These are phyloP conservation scores for Forsythia viridissima DNA, from an alignment of 257 asterid species.

Conservation along the genomic window DNA sequence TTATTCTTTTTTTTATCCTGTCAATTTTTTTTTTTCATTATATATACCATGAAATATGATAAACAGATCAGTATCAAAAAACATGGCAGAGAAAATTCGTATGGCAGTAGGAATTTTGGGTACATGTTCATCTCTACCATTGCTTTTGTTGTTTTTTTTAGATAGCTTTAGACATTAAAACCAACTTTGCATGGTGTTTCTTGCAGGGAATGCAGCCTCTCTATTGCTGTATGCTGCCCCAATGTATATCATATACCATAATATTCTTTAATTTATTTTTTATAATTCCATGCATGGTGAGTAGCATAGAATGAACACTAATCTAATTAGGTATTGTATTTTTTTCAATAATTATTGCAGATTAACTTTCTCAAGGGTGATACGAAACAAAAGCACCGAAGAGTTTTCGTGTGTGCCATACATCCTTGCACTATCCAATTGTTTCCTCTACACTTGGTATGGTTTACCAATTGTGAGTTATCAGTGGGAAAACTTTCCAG, in stretches of 20 bases:
- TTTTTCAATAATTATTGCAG: constrained; percentile 32
- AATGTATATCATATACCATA: constrained; percentile 33
- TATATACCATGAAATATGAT: constrained; percentile 23
- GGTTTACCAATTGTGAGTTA: constrained; percentile 77
- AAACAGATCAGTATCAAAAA: constrained; percentile 22
- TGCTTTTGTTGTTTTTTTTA: neutral
- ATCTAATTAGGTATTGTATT: neutral
- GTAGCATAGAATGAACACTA: neutral
- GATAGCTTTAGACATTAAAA: neutral
- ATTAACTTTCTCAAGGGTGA: constrained; percentile 55
- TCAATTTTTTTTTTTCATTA: constrained; percentile 16
- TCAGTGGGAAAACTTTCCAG: constrained; percentile 71
- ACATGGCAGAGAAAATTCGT: constrained; percentile 66
- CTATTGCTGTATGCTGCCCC: constrained; percentile 77
- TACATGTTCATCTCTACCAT: constrained; percentile 11
- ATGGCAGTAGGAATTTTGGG: constrained; percentile 75
- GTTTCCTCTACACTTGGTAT: constrained; percentile 77
- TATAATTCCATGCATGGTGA: neutral
- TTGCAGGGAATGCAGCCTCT: constrained; percentile 73
- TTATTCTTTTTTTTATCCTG: neutral
- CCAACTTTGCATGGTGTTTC: constrained; percentile 11
- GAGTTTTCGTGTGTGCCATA: constrained; percentile 75
- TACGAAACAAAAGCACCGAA: constrained; percentile 55
- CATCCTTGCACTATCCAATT: constrained; percentile 58
- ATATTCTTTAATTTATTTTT: neutral